Base-by-base conservation (phyloP, 1,139 yeast species). In the Geotrichum candidum region DNA sequence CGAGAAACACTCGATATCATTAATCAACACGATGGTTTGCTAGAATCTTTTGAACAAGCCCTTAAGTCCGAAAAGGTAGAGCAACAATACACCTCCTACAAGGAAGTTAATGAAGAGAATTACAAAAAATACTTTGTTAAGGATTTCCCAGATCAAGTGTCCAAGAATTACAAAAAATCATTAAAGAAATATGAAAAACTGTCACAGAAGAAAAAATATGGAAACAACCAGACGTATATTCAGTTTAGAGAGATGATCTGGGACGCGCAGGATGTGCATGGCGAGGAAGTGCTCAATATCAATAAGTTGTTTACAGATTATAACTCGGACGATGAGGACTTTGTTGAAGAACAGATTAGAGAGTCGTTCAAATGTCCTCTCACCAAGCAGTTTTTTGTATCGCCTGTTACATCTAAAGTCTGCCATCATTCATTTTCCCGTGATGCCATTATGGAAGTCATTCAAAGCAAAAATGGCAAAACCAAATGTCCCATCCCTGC, bases 321-420 rank as follows among this genome's bases (percentile, higher is more conserved):
- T 55, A 59, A 61, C 46, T 67, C 62, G 13, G 71, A 66, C 18
- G 73, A 70, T 31, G 71, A 69, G 10, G 72, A 69, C 9, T 35
- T 71, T 56, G 69, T 68, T 22, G 68, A 69, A 25, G 73, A 65
- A 23, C 67, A 65, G 29, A 68, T 68, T 15, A 62, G 65, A 2
- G 63, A 65, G 22, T 68, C 73, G 15, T 71, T 66, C 66, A 69
- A 68, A 51, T 71, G 74, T 53, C 73, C 73, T 2, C 62, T 71
- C 22, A 66, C 73, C 5, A 67, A 69, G 51, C 64, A 64, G 33
- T 66, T 62, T 54, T 69, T 61, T 57, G 70, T 56, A 25, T 65
- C 68, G 25, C 72, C 74, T 3, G 71, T 70, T 18, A 70, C 70
- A 3, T 66, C 69, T 25, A 50, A 48, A 5, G 64, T 61, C 2